Evolutionary conservation across 1,284 basidiomycete species (phyloP).

Genomic region (Coriolopsis trogii): DNA sequence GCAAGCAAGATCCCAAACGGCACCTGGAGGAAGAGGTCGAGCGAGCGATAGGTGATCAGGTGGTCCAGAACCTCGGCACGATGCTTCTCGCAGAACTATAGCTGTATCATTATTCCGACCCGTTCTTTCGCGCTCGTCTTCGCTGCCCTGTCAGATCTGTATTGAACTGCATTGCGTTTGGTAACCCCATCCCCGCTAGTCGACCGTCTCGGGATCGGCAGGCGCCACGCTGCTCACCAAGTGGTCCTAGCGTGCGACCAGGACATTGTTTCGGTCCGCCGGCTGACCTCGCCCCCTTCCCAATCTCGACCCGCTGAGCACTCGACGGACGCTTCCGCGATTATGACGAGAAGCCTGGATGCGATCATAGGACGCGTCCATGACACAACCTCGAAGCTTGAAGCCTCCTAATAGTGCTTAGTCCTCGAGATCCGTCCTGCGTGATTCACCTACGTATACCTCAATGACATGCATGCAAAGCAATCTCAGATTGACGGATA

Average conservation of each 20-base stretch:
- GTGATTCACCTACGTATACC: too few species aligned
- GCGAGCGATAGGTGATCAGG: conserved; percentile 94
- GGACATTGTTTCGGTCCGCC: conserved; percentile 12
- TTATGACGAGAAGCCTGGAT: conserved; percentile 14
- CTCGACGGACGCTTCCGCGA: conserved; percentile 2
- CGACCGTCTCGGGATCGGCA: too few species aligned
- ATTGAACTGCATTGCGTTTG: conserved; percentile 14
- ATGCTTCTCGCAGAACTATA: conserved; percentile 89
- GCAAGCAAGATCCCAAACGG: conserved; percentile 96
- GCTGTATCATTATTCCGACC: conserved; percentile 26
- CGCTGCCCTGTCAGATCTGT: conserved; percentile 9
- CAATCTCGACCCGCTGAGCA: conserved; percentile 5
- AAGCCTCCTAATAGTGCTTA: not conserved
- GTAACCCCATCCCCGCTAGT: too few species aligned
- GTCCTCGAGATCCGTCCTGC: conserved; percentile 4
- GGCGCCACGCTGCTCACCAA: too few species aligned
- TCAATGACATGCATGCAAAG: too few species aligned
- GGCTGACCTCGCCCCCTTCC: conserved; percentile 18
- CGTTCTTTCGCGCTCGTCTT: conserved; percentile 13
- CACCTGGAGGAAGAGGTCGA: conserved; percentile 97
- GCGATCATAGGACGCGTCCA: conserved; percentile 22
- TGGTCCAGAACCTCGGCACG: conserved; percentile 91
- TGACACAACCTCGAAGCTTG: conserved; percentile 21
- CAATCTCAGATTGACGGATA: not conserved
- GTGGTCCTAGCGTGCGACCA: conserved; percentile 9